A percentile compares a stretch with the other conserved stretches of the same genome.
Evolutionary conservation across 2,329 filamentous ascomycete genomes (phyloP).

Genomic region (Mariannaea sp.): DNA sequence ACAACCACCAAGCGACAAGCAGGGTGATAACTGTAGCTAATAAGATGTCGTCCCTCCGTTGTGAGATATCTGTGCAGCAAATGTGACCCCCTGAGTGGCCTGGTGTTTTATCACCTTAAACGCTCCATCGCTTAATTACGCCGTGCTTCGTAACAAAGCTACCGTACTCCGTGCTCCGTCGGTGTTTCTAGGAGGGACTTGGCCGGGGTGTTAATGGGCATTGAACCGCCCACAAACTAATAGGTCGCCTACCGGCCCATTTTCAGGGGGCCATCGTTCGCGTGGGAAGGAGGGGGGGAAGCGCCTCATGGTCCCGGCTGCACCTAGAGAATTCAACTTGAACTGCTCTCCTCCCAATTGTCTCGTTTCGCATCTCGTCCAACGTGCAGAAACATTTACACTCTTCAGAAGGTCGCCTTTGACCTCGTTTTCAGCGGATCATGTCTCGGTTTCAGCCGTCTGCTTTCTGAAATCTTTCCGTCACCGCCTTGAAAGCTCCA

Average conservation of each 20-base stretch:
- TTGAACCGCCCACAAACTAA: slow-evolving; percentile 14
- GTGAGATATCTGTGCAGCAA: too few relatives aligned
- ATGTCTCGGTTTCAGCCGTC: slow-evolving; percentile 45
- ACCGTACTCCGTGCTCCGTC: too few relatives aligned
- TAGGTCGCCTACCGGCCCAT: slow-evolving; percentile 27
- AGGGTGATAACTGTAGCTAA: too few relatives aligned
- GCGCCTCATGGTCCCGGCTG: slow-evolving; percentile 10
- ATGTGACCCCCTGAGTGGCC: too few relatives aligned
- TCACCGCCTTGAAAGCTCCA: slow-evolving; percentile 5
- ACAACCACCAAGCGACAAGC: too few relatives aligned
- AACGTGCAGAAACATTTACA: slow-evolving; percentile 10
- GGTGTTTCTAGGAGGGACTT: too few relatives aligned
- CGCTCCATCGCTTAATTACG: too few relatives aligned
- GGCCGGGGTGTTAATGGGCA: slow-evolving; percentile 6
- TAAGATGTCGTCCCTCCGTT: too few relatives aligned
- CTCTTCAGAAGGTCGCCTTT: slow-evolving; percentile 3
- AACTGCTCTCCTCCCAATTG: slow-evolving; percentile 4
- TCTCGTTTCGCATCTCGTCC: not conserved
- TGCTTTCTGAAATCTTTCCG: slow-evolving; percentile 29
- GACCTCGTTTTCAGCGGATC: slow-evolving; percentile 39
- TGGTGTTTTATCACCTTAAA: too few relatives aligned
- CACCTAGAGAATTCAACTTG: slow-evolving; percentile 12
- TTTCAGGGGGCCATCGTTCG: slow-evolving; percentile 28
- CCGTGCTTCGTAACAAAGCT: too few relatives aligned
- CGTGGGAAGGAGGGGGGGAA: slow-evolving; percentile 19